Conservation (phyloP, 163 green algal genomes). For the Volvox carteri region DNA sequence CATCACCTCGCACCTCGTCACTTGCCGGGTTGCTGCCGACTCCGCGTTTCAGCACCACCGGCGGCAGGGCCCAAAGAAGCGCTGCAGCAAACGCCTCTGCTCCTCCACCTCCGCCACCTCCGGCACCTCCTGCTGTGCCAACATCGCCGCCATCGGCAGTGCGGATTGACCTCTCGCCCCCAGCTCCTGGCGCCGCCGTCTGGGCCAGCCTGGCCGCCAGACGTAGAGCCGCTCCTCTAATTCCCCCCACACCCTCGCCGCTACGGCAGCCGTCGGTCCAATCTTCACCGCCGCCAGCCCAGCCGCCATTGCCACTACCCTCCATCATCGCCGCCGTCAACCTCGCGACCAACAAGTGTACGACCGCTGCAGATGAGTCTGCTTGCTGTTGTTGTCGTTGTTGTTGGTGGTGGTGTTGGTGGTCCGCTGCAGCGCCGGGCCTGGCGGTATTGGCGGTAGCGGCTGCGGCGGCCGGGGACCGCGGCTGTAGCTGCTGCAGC, state of each 20-base stretch:
- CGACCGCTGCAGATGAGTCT: not conserved
- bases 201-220: constrained; percentile 23
- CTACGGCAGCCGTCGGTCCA: not conserved
- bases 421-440: too few species aligned
- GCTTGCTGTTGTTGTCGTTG: too few species aligned
- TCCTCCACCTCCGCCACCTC: not conserved
- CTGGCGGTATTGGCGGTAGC: not conserved
- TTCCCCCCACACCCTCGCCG: not conserved
- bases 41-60: constrained; percentile 15
- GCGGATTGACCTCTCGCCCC: too few species aligned
- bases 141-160: too few species aligned
- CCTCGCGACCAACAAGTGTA: not conserved
- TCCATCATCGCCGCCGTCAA: not conserved
- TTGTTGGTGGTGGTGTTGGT: too few species aligned
- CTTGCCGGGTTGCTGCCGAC: too few species aligned
- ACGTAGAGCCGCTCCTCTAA: not conserved
- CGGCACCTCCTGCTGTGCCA: too few species aligned
- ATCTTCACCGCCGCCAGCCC: too few species aligned
- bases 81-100: constrained; percentile 20
- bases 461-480: not conserved
- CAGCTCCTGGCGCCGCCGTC: not conserved
- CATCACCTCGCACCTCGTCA: constrained; percentile 26
- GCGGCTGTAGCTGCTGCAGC: not conserved
- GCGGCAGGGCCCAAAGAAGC: constrained; percentile 7
- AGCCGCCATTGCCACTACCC: not conserved